Evolutionary conservation across 2,329 filamentous ascomycete genomes (phyloP).

Genomic region (Aureobasidium sp.): DNA sequence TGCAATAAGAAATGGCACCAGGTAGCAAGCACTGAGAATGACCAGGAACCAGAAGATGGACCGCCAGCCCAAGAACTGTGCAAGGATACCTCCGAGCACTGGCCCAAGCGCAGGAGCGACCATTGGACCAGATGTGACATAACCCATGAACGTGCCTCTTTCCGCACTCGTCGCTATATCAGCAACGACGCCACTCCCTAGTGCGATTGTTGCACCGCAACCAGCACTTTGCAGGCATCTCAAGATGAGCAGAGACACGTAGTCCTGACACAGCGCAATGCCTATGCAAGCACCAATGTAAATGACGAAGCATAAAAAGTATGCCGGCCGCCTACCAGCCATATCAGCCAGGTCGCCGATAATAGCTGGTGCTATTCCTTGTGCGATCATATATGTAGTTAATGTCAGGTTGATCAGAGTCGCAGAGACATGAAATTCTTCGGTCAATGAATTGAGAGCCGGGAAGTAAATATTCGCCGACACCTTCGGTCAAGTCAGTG

Average conservation of each 20-base stretch:
- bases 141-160: conserved; percentile 31
- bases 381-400: conserved; percentile 28
- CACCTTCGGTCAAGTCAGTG: neutral
- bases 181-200: conserved; percentile 30
- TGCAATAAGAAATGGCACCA: conserved; percentile 26
- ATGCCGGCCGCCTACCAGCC: conserved; percentile 45
- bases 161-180: conserved; percentile 32
- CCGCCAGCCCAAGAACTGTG: conserved; percentile 31
- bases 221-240: conserved; percentile 36
- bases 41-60: conserved; percentile 40
- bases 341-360: conserved; percentile 47
- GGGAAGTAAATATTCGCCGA: conserved; percentile 44
- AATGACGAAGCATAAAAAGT: conserved; percentile 40
- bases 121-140: conserved; percentile 25
- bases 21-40: conserved; percentile 32
- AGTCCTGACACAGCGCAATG: conserved; percentile 34
- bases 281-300: conserved; percentile 38
- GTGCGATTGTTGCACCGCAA: conserved; percentile 34
- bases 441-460: conserved; percentile 16
- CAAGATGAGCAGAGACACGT: conserved; percentile 32
- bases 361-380: conserved; percentile 48
- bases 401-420: conserved; percentile 19
- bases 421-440: conserved; percentile 17
- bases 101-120: conserved; percentile 22
- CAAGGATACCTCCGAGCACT: conserved; percentile 28